These are phyloP conservation scores for Aegle marmelos DNA, from an alignment of 345 rosid species.

Conservation along the genomic window DNA sequence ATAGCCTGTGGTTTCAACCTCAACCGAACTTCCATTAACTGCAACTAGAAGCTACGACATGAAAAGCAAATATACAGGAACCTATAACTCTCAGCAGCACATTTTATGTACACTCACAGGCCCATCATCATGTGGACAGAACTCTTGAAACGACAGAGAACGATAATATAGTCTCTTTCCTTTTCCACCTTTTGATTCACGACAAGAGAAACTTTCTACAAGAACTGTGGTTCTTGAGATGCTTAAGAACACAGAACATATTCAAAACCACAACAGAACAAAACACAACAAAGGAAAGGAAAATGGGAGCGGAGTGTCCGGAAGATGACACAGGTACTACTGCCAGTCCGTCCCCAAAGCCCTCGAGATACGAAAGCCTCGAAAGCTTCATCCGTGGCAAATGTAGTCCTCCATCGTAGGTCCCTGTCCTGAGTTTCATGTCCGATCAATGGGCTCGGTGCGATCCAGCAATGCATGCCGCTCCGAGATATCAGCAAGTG, in stretches of 20 bases:
- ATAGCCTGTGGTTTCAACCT: neutral
- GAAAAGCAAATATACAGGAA: neutral
- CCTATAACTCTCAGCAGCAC: neutral
- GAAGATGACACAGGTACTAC: conserved; percentile 20
- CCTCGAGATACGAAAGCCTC: conserved; percentile 27
- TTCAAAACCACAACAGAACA: conserved; percentile 12
- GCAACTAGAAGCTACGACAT: neutral
- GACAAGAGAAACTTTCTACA: conserved; percentile 10
- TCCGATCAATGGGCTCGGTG: conserved; percentile 51
- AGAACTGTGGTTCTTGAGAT: conserved; percentile 27
- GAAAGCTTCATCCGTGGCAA: conserved; percentile 57
- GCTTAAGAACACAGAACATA: conserved; percentile 20
- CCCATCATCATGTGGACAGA: conserved; percentile 7
- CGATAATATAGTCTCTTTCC: neutral
- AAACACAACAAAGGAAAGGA: conserved; percentile 10
- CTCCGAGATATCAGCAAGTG: conserved; percentile 84
- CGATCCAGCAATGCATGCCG: conserved; percentile 73
- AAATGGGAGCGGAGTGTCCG: neutral
- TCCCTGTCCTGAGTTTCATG: conserved; percentile 15
- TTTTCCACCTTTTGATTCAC: conserved; percentile 8
- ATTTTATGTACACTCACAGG: conserved; percentile 12
- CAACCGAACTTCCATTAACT: neutral
- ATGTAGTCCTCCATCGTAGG: conserved; percentile 21
- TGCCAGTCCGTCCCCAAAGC: conserved; percentile 54
- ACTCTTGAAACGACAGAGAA: conserved; percentile 12